Base-by-base conservation (phyloP, 2,329 filamentous ascomycete species). In the Trichoderma pleuroti region DNA sequence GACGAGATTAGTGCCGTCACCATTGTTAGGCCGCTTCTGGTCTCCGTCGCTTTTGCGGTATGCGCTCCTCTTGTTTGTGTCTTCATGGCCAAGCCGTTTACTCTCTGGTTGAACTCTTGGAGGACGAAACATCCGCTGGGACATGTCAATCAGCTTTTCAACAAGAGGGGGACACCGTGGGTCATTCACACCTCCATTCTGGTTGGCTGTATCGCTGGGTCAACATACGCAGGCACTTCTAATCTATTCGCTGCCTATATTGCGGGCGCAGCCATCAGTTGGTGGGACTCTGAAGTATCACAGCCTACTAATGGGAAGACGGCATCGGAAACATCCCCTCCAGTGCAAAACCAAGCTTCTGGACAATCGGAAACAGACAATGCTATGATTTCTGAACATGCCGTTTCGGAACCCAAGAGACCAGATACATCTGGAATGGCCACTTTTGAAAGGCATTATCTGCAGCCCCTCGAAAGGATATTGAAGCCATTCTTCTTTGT, bases 401-500 rank as follows among this genome's bases (percentile, higher is more conserved):
- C 24, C 10, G 18, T 1, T n/a, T 8, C 8, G 11, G 34, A 42
- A 1, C 4, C 26, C 28, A 39, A 3, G 74, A 74, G 5, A 74
- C 81, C 0, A 86, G 82, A 70, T 77, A 82, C 8, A 72, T 60
- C 54, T 32, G 65, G 54, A 46, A 42, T 24, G 11, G n/a, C 16
- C 11, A 39, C n/a, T 3, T 68, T 59, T 10, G 65, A 68, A 12
- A 30, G 10, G 21, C 60, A 76, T 4, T 86, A 84, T 74, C 85
- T 83, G 70, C 73, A 73, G 2, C 74, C 79, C 2, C 75, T 78
- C 0, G 77, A 86, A 3, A 82, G 82, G 10, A 82, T 94, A 0
- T 78, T 94, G 0, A 88, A 88, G 63, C 91, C 92, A 0, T 86
- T 93, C 70, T 94, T 94, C 80, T 94, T 94, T 75, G 91, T 68